Percentiles rank a stretch among this genome's conserved stretches.
These are phyloP conservation scores for Tylopilus sp. DNA, from an alignment of 768 basidiomycete genomes.

Conservation along the genomic window DNA sequence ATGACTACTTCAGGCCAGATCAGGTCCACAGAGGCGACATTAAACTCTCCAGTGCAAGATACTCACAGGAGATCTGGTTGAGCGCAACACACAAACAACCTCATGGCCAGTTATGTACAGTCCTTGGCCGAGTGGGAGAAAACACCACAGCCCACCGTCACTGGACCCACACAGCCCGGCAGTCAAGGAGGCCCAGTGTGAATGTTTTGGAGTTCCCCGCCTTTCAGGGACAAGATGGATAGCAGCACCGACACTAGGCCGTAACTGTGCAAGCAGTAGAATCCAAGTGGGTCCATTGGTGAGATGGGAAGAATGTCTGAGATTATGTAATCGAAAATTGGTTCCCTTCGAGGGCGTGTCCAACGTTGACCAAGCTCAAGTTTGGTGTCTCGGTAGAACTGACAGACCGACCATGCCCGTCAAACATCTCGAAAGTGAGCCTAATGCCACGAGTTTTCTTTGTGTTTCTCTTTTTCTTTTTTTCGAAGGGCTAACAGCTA, in stretches of 20 bases:
- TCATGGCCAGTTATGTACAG: slow-evolving; percentile 12
- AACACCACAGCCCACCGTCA: neutral
- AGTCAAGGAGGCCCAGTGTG: too few relatives aligned
- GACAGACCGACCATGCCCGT: slow-evolving; percentile 58
- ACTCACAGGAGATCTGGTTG: slow-evolving; percentile 15
- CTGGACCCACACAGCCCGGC: too few relatives aligned
- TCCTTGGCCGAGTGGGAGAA: slow-evolving; percentile 4
- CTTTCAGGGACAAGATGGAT: neutral
- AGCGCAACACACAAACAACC: slow-evolving; percentile 1
- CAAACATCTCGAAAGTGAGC: slow-evolving; percentile 79
- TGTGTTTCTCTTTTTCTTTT: too few relatives aligned
- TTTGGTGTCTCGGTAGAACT: slow-evolving; percentile 7
- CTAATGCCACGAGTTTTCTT: neutral
- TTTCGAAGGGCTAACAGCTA: neutral
- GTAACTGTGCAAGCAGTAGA: neutral
- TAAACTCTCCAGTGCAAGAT: slow-evolving; percentile 14
- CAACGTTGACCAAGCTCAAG: slow-evolving; percentile 21
- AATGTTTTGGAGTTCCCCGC: neutral
- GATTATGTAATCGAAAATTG: slow-evolving; percentile 29
- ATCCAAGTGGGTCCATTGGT: neutral
- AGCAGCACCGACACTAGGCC: too few relatives aligned
- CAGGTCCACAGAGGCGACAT: slow-evolving; percentile 7
- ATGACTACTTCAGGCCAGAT: slow-evolving; percentile 4
- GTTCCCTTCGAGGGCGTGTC: slow-evolving; percentile 15
- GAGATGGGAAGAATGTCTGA: slow-evolving; percentile 6